A percentile compares a stretch with the other conserved stretches of the same genome.
phyloP scores from a whole-genome alignment of 139 green algal species.

The Zygnema circumcarinatum region DNA sequence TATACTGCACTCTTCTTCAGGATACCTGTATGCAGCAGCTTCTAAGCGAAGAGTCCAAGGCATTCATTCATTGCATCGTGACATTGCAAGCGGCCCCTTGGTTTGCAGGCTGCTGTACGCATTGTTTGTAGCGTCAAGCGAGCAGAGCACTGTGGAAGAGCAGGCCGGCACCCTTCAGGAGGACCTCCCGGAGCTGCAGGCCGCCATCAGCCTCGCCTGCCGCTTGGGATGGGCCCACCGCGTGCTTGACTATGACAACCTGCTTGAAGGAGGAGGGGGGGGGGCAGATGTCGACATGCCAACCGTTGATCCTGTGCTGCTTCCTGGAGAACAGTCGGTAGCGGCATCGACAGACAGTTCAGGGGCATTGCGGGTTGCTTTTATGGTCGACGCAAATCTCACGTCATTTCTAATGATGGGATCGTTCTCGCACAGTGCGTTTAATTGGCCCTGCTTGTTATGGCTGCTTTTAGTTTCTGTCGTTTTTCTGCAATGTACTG shows the following conservation, averaged over 20 bases:
- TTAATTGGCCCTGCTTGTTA: conserved; percentile 51
- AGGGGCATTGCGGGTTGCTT: conserved; percentile 64
- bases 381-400: conserved; percentile 90
- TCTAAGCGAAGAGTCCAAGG: no score
- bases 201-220: conserved; percentile 81
- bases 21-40: no score
- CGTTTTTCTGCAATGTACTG: no score
- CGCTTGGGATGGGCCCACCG: conserved; percentile 82
- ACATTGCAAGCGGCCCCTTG: no score
- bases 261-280: conserved; percentile 30
- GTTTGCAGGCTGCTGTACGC: conserved; percentile 89
- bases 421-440: conserved; percentile 76
- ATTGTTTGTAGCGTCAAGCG: conserved; percentile 88
- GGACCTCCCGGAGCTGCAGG: conserved; percentile 68
- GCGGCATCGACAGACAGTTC: background rate
- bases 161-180: conserved; percentile 71
- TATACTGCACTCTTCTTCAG: no score
- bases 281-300: conserved; percentile 36
- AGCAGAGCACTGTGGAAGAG: conserved; percentile 74
- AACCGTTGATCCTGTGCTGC: background rate
- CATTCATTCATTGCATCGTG: no score
- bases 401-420: conserved; percentile 94
- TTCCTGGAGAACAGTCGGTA: background rate
- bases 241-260: conserved; percentile 21
- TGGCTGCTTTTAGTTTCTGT: no score